phyloP scores from a whole-genome alignment of 1,284 basidiomycete genomes.

The Tylopilus sp. region DNA sequence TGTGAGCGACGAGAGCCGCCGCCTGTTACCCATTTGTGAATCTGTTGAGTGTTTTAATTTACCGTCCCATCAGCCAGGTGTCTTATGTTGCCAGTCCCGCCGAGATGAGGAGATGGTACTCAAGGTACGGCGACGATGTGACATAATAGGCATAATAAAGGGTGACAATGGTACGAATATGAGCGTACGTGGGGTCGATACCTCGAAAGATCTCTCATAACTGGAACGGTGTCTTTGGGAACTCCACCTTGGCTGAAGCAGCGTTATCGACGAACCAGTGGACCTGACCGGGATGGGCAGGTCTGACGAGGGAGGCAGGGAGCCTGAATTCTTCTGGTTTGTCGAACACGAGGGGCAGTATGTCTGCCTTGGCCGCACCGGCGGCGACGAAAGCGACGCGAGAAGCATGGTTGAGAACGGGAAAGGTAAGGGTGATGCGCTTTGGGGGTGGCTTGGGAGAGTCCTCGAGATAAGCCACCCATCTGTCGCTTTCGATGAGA shows the following conservation, averaged over 20 bases:
- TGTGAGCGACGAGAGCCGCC: constrained; percentile 25
- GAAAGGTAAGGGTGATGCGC: constrained; percentile 88
- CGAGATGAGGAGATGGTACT: constrained; percentile 5
- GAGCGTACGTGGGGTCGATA: constrained; percentile 12
- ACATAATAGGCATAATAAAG: constrained; percentile 16
- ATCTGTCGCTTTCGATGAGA: constrained; percentile 81
- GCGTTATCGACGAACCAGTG: constrained; percentile 91
- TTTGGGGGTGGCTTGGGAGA: constrained; percentile 91
- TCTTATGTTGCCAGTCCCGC: constrained; percentile 25
- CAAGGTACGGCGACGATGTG: constrained; percentile 15
- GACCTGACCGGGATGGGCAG: constrained; percentile 76
- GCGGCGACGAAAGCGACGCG: constrained; percentile 85
- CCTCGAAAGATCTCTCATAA: constrained; percentile 34
- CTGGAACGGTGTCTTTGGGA: constrained; percentile 52
- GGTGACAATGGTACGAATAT: constrained; percentile 25
- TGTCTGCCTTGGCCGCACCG: constrained; percentile 83
- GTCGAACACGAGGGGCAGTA: constrained; percentile 74
- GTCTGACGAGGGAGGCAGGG: constrained; percentile 82
- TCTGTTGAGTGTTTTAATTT: constrained; percentile 35
- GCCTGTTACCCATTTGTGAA: constrained; percentile 33
- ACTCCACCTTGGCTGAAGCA: constrained; percentile 64
- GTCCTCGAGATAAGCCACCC: constrained; percentile 93
- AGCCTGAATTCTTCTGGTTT: constrained; percentile 69
- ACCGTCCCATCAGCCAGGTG: constrained; percentile 21
- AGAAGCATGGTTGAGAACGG: constrained; percentile 89